Evolutionary conservation across 768 basidiomycete species (phyloP).

Genomic region (Clavaria fumosa): DNA sequence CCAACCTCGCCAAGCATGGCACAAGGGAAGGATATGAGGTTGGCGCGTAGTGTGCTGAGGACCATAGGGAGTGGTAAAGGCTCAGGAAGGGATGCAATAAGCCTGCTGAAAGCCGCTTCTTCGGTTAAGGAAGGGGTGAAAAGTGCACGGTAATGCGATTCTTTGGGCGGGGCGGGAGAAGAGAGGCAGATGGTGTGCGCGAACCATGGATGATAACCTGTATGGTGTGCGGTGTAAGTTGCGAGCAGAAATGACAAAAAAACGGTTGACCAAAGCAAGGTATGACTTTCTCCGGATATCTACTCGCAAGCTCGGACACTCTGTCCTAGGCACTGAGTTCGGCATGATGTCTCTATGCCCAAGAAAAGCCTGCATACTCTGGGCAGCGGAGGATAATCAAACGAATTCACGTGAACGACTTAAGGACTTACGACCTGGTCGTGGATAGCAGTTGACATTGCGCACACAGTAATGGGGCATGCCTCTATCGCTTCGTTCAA

Average conservation of each 20-base stretch:
- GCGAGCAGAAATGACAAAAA: constrained; percentile 1
- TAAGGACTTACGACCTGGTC: constrained; percentile 75
- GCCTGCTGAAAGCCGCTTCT: constrained; percentile 30
- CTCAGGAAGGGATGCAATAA: constrained; percentile 56
- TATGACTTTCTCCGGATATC: constrained; percentile 52
- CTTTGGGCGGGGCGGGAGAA: constrained; percentile 32
- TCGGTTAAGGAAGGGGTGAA: constrained; percentile 26
- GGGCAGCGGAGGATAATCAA: too few relatives aligned
- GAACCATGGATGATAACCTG: constrained; percentile 95
- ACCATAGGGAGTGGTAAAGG: constrained; percentile 50
- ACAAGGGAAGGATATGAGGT: constrained; percentile 43
- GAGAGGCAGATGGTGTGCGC: constrained; percentile 53
- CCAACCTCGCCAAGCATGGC: constrained; percentile 93
- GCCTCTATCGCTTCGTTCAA: constrained; percentile 31
- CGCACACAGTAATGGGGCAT: constrained; percentile 55
- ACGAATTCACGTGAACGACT: too few relatives aligned
- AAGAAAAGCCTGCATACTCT: too few relatives aligned
- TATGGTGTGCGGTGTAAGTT: constrained; percentile 5
- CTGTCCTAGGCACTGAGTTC: too few relatives aligned
- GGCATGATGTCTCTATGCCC: too few relatives aligned
- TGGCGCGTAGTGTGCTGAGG: constrained; percentile 39
- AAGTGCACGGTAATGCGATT: constrained; percentile 59
- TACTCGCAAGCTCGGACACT: too few relatives aligned
- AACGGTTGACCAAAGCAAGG: constrained; percentile 70
- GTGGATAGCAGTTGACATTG: constrained; percentile 55